Conservation (phyloP, 2,329 filamentous ascomycete genomes). For the Colletotrichum somersetense region DNA sequence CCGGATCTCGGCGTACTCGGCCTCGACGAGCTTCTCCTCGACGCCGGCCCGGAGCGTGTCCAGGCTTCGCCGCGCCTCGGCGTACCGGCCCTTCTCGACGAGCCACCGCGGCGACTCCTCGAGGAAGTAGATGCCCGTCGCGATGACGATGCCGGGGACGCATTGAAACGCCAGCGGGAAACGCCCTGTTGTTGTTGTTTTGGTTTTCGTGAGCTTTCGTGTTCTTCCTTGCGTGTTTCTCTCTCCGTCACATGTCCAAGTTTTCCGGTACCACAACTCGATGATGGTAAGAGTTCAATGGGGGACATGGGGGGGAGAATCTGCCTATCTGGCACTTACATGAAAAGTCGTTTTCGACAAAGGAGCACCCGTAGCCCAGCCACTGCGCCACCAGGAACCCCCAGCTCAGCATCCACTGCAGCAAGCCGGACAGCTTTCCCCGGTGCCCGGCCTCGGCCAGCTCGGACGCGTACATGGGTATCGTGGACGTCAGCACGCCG, state of each 20-base stretch:
- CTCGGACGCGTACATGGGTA: conserved; percentile 61
- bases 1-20: conserved; percentile 56
- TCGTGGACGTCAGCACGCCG: conserved; percentile 60
- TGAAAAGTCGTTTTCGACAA: conserved; percentile 46
- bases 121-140: conserved; percentile 46
- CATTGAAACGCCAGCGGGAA: conserved; percentile 51
- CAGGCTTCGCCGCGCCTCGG: conserved; percentile 51
- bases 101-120: conserved; percentile 47
- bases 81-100: conserved; percentile 53
- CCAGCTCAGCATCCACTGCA: conserved; percentile 60
- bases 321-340: conserved; percentile 44
- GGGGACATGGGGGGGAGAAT: too few relatives aligned
- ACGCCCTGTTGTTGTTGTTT: conserved; percentile 44
- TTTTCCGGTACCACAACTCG: too few relatives aligned
- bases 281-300: too few relatives aligned
- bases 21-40: conserved; percentile 52
- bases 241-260: too few relatives aligned
- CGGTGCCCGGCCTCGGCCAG: conserved; percentile 54
- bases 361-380: conserved; percentile 51
- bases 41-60: conserved; percentile 49
- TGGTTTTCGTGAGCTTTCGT: background rate
- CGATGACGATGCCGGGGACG: conserved; percentile 44
- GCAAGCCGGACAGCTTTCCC: conserved; percentile 54
- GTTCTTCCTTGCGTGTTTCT: background rate
- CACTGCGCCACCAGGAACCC: conserved; percentile 56